Percentiles rank a stretch among this genome's conserved stretches.
Conservation (phyloP, 2,329 filamentous ascomycete genomes). For the Aspergillus fumigatiaffinis region DNA sequence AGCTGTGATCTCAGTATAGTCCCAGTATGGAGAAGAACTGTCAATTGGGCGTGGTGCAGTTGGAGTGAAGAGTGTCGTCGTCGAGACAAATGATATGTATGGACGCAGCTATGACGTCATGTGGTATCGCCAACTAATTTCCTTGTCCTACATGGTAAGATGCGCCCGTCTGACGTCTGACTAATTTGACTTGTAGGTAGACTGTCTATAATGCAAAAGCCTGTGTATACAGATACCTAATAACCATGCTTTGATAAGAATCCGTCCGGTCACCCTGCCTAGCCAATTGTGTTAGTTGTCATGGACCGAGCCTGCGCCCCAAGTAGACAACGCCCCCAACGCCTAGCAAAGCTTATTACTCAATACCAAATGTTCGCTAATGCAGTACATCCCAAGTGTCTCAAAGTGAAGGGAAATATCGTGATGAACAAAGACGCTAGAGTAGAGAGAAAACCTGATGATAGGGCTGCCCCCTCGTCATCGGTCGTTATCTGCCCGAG, state of each 20-base stretch:
- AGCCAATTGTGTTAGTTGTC: slow-evolving; percentile 7
- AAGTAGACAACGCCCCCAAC: slow-evolving; percentile 19
- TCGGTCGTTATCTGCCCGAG: slow-evolving; percentile 36
- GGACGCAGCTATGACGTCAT: not conserved
- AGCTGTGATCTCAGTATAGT: not conserved
- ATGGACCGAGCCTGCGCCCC: slow-evolving; percentile 15
- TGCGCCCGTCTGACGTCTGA: too few relatives aligned
- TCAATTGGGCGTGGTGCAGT: not conserved
- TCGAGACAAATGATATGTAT: not conserved
- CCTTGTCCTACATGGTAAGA: not conserved
- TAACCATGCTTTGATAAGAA: not conserved
- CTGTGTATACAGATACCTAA: not conserved
- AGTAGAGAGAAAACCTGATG: slow-evolving; percentile 13
- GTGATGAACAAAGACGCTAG: slow-evolving; percentile 4
- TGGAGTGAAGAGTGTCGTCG: not conserved
- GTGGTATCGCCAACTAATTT: not conserved
- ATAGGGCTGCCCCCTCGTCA: slow-evolving; percentile 16
- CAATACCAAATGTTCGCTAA: slow-evolving; percentile 29
- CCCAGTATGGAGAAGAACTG: not conserved
- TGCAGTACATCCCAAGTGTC: slow-evolving; percentile 22
- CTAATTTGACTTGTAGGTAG: not conserved
- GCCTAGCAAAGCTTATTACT: slow-evolving; percentile 20
- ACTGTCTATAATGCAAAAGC: not conserved
- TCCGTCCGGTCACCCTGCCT: not conserved
- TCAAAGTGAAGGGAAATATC: not conserved